phyloP scores from a whole-genome alignment of 306 rosid species.

The Psophocarpus tetragonolobus region DNA sequence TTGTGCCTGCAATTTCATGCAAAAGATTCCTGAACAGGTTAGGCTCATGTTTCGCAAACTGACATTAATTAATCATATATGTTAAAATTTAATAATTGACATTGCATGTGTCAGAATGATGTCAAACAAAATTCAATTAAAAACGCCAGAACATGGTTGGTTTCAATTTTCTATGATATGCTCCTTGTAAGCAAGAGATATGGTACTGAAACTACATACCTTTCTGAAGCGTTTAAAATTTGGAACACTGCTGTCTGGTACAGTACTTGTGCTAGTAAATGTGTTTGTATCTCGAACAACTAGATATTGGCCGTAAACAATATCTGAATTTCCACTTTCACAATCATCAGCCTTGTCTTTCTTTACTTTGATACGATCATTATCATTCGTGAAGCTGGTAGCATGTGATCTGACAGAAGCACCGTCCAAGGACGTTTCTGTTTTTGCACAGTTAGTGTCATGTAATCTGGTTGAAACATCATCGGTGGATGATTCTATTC shows the following conservation, averaged over 20 bases:
- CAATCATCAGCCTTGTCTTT: constrained; percentile 52
- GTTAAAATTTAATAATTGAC: constrained; percentile 1
- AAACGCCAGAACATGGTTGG: constrained; percentile 15
- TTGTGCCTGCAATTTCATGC: constrained; percentile 56
- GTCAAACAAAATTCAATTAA: constrained; percentile 25
- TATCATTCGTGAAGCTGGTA: constrained; percentile 38
- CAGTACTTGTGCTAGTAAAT: constrained; percentile 23
- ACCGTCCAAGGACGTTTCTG: constrained; percentile 33
- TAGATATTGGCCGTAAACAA: constrained; percentile 57
- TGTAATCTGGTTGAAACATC: constrained; percentile 36
- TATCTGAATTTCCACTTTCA: constrained; percentile 50
- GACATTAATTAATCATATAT: background rate
- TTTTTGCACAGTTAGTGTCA: constrained; percentile 30
- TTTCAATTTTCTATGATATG: constrained; percentile 24
- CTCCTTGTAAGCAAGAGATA: constrained; percentile 12
- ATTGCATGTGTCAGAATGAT: constrained; percentile 2
- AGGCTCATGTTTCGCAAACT: constrained; percentile 14
- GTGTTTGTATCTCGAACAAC: constrained; percentile 57
- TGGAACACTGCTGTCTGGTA: constrained; percentile 47
- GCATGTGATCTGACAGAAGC: constrained; percentile 32
- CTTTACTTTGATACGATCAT: constrained; percentile 36
- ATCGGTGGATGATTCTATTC: constrained; percentile 22
- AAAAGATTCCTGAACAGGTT: constrained; percentile 27
- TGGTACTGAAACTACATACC: constrained; percentile 48
- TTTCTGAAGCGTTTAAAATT: constrained; percentile 83